Percentiles rank a stretch among this genome's conserved stretches.
Evolutionary conservation across 345 rosid genomes (phyloP).

Genomic region (Citrus inodora): DNA sequence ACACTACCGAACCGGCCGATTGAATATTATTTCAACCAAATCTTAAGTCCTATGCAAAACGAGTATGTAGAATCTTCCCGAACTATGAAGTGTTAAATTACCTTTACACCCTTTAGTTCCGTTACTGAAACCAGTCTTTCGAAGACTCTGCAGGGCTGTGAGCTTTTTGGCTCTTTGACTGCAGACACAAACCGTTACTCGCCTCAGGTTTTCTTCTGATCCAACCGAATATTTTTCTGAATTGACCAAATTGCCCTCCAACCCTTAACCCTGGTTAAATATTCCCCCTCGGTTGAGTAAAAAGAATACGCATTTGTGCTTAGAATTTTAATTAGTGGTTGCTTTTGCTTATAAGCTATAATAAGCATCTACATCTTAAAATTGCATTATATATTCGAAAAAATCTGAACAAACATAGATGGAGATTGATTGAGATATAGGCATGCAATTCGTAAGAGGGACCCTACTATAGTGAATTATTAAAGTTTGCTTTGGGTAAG

Average conservation of each 20-base stretch:
- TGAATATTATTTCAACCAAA: too few relatives aligned
- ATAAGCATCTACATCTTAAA: not conserved
- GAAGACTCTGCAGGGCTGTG: not conserved
- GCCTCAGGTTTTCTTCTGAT: not conserved
- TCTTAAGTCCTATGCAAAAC: not conserved
- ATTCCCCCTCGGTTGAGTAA: not conserved
- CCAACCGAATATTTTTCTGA: not conserved
- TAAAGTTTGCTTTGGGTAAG: constrained; percentile 24
- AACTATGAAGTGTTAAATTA: not conserved
- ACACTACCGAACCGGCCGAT: too few relatives aligned
- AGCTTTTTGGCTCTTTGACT: constrained; percentile 11
- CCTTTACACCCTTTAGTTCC: not conserved
- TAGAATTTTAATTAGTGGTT: not conserved
- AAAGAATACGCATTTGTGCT: not conserved
- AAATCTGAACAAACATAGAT: not conserved
- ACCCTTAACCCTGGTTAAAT: not conserved
- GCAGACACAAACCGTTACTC: constrained; percentile 18
- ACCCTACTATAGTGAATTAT: constrained; percentile 14
- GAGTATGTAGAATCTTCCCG: not conserved
- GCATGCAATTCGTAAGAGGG: constrained; percentile 4
- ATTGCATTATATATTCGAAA: not conserved
- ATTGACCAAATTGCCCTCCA: not conserved
- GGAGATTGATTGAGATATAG: constrained; percentile 2
- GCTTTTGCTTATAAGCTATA: not conserved
- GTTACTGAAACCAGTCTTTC: not conserved